Conservation (phyloP, 2,329 filamentous ascomycete genomes). For the Aspergillus thermomutatus region DNA sequence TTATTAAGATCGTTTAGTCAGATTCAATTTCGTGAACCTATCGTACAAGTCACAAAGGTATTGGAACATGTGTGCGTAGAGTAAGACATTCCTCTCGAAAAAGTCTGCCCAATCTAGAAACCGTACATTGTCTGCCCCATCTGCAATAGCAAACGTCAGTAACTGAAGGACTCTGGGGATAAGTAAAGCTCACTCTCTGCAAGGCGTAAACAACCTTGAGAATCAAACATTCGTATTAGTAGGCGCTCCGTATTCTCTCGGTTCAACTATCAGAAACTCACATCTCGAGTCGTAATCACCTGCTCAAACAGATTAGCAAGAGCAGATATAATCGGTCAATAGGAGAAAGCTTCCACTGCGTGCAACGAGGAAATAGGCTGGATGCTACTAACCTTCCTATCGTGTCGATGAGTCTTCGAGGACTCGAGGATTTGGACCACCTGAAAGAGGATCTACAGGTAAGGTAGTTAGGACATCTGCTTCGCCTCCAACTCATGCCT, state of each 20-base stretch:
- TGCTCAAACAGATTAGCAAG: constrained; percentile 1
- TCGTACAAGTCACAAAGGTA: too few species aligned
- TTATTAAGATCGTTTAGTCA: too few species aligned
- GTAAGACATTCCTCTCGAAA: too few species aligned
- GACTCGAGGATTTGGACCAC: constrained; percentile 23
- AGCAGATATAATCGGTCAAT: neutral
- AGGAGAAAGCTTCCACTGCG: neutral
- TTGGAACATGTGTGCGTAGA: too few species aligned
- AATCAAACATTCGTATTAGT: neutral
- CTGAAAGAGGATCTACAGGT: constrained; percentile 22
- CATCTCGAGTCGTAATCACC: constrained; percentile 14
- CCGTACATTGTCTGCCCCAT: constrained; percentile 16
- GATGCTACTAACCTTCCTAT: constrained; percentile 13
- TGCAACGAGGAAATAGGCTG: neutral
- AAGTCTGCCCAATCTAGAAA: neutral
- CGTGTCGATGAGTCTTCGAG: neutral
- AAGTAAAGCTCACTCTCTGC: constrained; percentile 8
- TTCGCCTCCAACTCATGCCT: neutral
- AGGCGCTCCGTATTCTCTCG: neutral
- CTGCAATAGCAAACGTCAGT: constrained; percentile 2
- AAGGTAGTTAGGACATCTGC: neutral
- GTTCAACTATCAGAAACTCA: constrained; percentile 6
- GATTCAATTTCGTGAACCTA: too few species aligned
- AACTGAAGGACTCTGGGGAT: neutral
- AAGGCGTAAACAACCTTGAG: constrained; percentile 15